Base-by-base conservation (phyloP, 2,329 filamentous ascomycete species). In the Rutstroemia sp. region DNA sequence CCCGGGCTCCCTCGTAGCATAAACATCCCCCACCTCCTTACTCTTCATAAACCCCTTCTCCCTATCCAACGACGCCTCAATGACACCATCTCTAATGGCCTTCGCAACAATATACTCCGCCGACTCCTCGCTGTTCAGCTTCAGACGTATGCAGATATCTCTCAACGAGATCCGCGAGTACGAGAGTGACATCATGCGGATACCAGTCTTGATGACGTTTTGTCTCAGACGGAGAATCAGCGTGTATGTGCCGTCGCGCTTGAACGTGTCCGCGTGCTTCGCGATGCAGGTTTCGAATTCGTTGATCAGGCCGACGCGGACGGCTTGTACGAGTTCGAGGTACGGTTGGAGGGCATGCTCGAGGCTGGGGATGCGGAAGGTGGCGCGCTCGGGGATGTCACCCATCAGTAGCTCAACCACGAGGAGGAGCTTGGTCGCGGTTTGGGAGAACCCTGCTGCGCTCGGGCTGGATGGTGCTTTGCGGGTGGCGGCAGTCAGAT, bases 91-190 rank as follows among this genome's bases (percentile, higher is more conserved):
- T 19, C 94, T 84, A 65, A 99, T 99, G 1, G 94, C 94, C 79
- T 99, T 99, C 63, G 94, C 94, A 38, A 97, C 94, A 71, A 99
- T 99, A 73, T 99, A 99, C 75, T 99, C 94, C 10, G 94, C 94
- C 44, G 90, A 96, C 78, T 99, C 94, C 72, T 99, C 94, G 65
- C 89, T 95, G 63, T 94, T 90, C 9, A 99, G 79, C 52, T 95
- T 91, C 51, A 99, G 80, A 48, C 94, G 89, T 58, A 97, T 91
- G 76, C 94, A 99, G 65, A 99, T 99, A 70, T 99, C 94, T 57
- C 94, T 87, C 56, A 99, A 81, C 1, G 92, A 96, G 68, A 99
- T 99, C 61, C 92, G 89, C 58, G 92, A 96, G 77, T 99, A 99
- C 19, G 92, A 96, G 62, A 99, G 79, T 42, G 92, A 97, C 83